Evolutionary conservation across 257 asterid species (phyloP).

Genomic region (Solanum pinnatisectum): DNA sequence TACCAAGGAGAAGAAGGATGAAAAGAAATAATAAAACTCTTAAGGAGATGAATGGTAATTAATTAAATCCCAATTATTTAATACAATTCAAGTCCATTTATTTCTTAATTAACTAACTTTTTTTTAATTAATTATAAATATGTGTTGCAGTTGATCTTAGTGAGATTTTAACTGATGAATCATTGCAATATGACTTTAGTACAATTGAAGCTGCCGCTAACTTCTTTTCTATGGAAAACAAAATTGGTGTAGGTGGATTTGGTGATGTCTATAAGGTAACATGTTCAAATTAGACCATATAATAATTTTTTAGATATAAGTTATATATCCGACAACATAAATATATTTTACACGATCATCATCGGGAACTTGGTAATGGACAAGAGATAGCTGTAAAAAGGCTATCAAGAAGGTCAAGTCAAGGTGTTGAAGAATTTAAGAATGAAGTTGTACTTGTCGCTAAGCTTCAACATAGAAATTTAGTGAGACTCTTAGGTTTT

Average conservation of each 20-base stretch:
- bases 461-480: not conserved
- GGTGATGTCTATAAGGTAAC: constrained; percentile 1
- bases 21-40: not conserved
- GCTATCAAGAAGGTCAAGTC: not conserved
- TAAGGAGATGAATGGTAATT: not conserved
- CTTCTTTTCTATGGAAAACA: not conserved
- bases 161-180: not conserved
- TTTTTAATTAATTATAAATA: not conserved
- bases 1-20: not conserved
- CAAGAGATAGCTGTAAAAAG: not conserved
- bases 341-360: not conserved
- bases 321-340: not conserved
- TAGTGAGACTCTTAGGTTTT: not conserved
- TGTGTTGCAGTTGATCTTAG: not conserved
- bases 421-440: not conserved
- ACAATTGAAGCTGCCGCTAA: not conserved
- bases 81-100: not conserved
- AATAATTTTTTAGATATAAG: not conserved
- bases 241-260: constrained; percentile 1
- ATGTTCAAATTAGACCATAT: not conserved
- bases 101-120: not conserved
- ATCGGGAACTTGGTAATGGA: not conserved
- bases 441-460: not conserved
- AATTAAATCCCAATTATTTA: not conserved
- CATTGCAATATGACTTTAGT: not conserved